Evolutionary conservation across 768 basidiomycete species (phyloP), one percentile per base, ranked within the genome.

Genomic region (Agrocybe pediades): DNA sequence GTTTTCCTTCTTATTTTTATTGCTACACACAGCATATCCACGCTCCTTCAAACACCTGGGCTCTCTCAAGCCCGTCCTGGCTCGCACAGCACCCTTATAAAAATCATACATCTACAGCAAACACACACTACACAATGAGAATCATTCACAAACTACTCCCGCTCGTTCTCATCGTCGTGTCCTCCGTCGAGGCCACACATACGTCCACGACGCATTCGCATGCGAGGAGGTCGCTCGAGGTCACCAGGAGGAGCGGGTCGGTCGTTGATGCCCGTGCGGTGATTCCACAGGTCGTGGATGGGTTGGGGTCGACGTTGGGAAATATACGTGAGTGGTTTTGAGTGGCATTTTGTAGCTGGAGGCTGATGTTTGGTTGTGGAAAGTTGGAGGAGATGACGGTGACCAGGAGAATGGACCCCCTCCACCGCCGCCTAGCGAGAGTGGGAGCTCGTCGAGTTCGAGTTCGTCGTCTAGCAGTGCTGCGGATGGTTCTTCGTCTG

Each of bases 11-110:
- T 51, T 17, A 42, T 47, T 46, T 54, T 26, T 46, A 23, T 26
- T 25, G 49, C 33, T 25, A 43, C 30, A n/a, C n/a, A 44, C 42
- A 51, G 51, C 51, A 51, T 41, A 44, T 41, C 62, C 73, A 77
- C 77, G 66, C 71, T 79, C 79, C 46, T 79, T 81, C 59, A 50
- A 49, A 50, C 53, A 60, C 45, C 56, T 44, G 64, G 62, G 62
- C 70, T 42, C 60, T 53, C 60, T 63, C n/a, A n/a, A n/a, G n/a
- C 68, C 62, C 59, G 57, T 63, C 62, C 53, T 61, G 54, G 61
- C 63, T 62, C 41, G 63, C 54, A 60, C 51, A 42, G 29, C 13
- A 17, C 51, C 60, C 65, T 66, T 65, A 55, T 55, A 68, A 72
- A 65, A 54, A 58, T 39, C 30, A 25, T 9, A 43, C n/a, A 41